These are phyloP conservation scores for Mrakia blollopis DNA, from an alignment of 768 basidiomycete species.

Conservation along the genomic window DNA sequence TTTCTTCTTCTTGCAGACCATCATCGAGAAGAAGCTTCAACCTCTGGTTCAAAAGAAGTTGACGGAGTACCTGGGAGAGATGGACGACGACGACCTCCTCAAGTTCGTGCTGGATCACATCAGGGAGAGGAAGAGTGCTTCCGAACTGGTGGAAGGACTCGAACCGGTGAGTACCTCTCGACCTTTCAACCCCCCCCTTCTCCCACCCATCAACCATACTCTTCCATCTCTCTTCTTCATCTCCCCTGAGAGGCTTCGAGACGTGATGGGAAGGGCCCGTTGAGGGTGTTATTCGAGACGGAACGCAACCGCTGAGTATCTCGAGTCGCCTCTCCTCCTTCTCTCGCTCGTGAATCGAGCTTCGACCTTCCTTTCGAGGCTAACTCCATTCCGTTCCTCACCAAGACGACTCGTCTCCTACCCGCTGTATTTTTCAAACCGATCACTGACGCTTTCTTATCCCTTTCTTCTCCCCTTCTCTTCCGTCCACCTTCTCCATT, in stretches of 20 bases:
- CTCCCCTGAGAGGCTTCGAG: no score
- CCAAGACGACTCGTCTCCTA: not conserved
- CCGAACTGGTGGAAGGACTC: slow-evolving; percentile 79
- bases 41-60: slow-evolving; percentile 76
- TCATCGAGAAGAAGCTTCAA: slow-evolving; percentile 81
- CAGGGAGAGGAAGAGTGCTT: slow-evolving; percentile 79
- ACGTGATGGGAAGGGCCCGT: no score
- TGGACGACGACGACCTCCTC: slow-evolving; percentile 69
- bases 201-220: not conserved
- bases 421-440: not conserved
- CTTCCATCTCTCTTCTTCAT: not conserved
- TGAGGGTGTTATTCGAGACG: no score
- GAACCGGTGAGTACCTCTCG: slow-evolving; percentile 65
- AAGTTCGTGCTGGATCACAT: slow-evolving; percentile 91
- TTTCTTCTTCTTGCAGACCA: slow-evolving; percentile 49
- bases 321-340: no score
- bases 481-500: not conserved
- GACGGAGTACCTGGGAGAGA: slow-evolving; percentile 80
- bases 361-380: not conserved
- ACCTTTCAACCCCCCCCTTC: not conserved
- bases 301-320: no score
- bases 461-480: not conserved
- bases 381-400: not conserved
- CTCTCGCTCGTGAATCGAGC: not conserved
- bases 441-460: not conserved